These are phyloP conservation scores for Solanum tarijense DNA, from an alignment of 257 asterid genomes.

Conservation along the genomic window DNA sequence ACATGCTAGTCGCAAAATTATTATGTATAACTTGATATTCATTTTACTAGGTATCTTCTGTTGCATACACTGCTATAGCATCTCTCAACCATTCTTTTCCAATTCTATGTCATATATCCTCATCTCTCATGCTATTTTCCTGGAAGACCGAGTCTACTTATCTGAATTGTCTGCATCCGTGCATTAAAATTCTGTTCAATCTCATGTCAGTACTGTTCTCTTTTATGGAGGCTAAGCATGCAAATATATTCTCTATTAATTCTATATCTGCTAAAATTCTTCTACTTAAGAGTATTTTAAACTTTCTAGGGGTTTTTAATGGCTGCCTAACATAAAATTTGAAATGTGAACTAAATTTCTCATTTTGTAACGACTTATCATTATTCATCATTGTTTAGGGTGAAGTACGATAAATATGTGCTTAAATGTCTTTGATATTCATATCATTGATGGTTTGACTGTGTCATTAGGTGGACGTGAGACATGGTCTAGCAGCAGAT, in stretches of 20 bases:
- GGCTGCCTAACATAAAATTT: not conserved
- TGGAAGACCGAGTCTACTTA: not conserved
- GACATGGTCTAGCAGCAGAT: slow-evolving; percentile 73
- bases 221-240: not conserved
- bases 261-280: not conserved
- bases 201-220: not conserved
- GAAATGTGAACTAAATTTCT: not conserved
- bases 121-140: not conserved
- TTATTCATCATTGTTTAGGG: not conserved
- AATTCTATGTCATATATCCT: not conserved
- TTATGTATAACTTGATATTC: not conserved
- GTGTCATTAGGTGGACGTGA: slow-evolving; percentile 51
- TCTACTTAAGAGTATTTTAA: not conserved
- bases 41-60: not conserved
- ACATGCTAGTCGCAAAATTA: not conserved
- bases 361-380: not conserved
- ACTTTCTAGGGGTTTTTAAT: not conserved
- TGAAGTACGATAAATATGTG: not conserved
- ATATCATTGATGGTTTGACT: not conserved
- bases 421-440: not conserved
- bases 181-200: not conserved
- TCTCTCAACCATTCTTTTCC: not conserved
- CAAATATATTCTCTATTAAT: not conserved
- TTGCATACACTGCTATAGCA: not conserved
- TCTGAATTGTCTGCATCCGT: not conserved